A percentile compares a stretch with the other conserved stretches of the same genome.
Evolutionary conservation across 2,329 filamentous ascomycete species (phyloP).

Genomic region (Teratosphaeria pseudoeucalypti): DNA sequence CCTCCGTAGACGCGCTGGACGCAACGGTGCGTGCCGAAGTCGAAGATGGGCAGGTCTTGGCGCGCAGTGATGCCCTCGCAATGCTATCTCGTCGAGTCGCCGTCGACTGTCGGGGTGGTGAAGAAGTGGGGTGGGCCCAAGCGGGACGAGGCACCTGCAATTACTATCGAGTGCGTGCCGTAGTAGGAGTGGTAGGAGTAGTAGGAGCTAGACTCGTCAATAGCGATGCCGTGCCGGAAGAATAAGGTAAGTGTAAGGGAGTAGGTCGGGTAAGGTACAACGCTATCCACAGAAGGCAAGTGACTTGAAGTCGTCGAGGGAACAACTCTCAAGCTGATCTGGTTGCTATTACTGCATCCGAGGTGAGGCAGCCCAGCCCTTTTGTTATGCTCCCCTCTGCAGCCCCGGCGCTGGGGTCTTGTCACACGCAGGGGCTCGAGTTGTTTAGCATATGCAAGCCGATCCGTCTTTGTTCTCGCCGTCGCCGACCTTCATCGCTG

Average conservation of each 20-base stretch:
- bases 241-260: background rate
- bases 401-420: slow-evolving; percentile 1
- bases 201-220: background rate
- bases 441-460: slow-evolving; percentile 19
- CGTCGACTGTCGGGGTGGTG: background rate
- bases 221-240: slow-evolving; percentile 7
- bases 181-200: too few species aligned
- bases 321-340: slow-evolving; percentile 3
- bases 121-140: background rate
- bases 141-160: background rate
- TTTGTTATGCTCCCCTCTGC: slow-evolving; percentile 12
- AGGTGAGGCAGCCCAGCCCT: slow-evolving; percentile 7
- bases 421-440: background rate
- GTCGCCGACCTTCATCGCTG: slow-evolving; percentile 2
- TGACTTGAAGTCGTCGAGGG: background rate
- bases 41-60: background rate
- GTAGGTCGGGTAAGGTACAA: background rate
- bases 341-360: background rate
- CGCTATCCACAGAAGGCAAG: slow-evolving; percentile 7
- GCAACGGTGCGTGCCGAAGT: background rate
- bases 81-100: background rate
- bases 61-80: background rate
- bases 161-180: background rate
- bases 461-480: slow-evolving; percentile 18
- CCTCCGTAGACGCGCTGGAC: background rate